Evolutionary conservation across 345 rosid genomes (phyloP).

Genomic region (Camelina laxa): DNA sequence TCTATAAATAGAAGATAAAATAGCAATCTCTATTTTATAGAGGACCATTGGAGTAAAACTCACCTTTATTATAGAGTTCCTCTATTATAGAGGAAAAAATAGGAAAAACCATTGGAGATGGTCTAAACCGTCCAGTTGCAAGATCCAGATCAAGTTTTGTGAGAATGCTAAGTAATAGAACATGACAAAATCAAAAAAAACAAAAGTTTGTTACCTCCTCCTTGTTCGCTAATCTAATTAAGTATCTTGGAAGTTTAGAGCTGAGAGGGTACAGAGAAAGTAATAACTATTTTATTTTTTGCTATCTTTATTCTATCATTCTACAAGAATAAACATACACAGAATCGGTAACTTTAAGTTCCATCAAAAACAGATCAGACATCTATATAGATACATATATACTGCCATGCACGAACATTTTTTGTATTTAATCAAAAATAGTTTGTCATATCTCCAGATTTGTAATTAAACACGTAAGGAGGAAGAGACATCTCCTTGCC

Average conservation of each 20-base stretch:
- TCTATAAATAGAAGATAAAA: no score
- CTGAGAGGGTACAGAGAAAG: no score
- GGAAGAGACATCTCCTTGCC: slow-evolving; percentile 14
- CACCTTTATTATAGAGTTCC: no score
- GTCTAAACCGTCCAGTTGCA: not conserved
- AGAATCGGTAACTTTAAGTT: not conserved
- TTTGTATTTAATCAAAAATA: slow-evolving; percentile 25
- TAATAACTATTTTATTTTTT: no score
- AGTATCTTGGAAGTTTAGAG: not conserved
- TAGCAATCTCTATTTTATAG: no score
- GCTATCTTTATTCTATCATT: not conserved
- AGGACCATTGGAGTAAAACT: no score
- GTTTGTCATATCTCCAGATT: not conserved
- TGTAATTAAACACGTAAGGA: slow-evolving; percentile 15
- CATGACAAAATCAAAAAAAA: not conserved
- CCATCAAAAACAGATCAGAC: slow-evolving; percentile 12
- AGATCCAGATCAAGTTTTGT: not conserved
- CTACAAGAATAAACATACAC: not conserved
- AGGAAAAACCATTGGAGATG: no score
- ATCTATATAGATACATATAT: not conserved
- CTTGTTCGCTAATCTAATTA: not conserved
- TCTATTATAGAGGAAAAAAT: no score
- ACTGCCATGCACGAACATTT: not conserved
- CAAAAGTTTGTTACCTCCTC: not conserved
- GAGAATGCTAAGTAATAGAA: not conserved